Evolutionary conservation across 495 filamentous ascomycete genomes (phyloP).

Genomic region (Podospora australis): DNA sequence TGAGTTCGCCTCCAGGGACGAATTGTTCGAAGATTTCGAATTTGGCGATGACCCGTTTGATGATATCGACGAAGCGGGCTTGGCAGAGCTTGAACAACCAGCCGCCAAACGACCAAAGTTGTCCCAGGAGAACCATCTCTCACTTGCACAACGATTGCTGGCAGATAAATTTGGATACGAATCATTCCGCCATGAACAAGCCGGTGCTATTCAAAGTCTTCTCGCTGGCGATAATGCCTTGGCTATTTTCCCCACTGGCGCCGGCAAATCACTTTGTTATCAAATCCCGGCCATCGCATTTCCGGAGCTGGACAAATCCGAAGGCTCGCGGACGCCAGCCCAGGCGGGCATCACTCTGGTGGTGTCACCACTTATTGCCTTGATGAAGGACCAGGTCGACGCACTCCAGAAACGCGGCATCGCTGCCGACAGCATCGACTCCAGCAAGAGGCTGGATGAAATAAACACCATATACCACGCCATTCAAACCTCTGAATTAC

Average conservation of each 20-base stretch:
- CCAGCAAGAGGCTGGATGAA: constrained; percentile 42
- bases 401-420: constrained; percentile 41
- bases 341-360: constrained; percentile 45
- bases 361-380: constrained; percentile 49
- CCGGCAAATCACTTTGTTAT: constrained; percentile 54
- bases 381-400: constrained; percentile 58
- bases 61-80: constrained; percentile 17
- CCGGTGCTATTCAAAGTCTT: constrained; percentile 42
- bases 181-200: constrained; percentile 48
- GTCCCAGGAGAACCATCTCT: constrained; percentile 3
- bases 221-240: constrained; percentile 44
- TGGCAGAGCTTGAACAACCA: constrained; percentile 14
- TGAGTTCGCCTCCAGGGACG: too few species aligned
- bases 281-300: constrained; percentile 51
- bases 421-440: constrained; percentile 48
- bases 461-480: constrained; percentile 38
- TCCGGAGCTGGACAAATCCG: constrained; percentile 35
- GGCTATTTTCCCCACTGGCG: constrained; percentile 55
- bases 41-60: constrained; percentile 16
- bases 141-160: constrained; percentile 21
- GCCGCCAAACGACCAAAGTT: constrained; percentile 1
- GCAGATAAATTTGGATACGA: constrained; percentile 40
- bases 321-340: constrained; percentile 13
- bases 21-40: constrained; percentile 12
- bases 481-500: constrained; percentile 38